A percentile compares a stretch with the other conserved stretches of the same genome.
These are phyloP conservation scores for Mesembryanthemum crystallinum DNA, from an alignment of 148 eudicot species.

Conservation along the genomic window DNA sequence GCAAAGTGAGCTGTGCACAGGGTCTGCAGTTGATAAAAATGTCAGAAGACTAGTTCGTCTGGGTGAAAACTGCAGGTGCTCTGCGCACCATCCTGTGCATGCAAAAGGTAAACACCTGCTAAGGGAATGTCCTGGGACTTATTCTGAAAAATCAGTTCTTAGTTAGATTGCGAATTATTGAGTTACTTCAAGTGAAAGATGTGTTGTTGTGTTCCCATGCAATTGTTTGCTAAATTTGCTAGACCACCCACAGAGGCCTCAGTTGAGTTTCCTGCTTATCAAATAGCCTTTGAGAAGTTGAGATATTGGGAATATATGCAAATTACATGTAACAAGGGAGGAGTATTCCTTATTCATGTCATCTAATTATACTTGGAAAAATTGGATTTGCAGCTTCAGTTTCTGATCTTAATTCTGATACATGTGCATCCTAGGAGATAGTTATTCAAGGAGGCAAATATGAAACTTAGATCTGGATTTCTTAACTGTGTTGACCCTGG, in stretches of 20 bases:
- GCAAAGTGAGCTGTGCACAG: constrained; percentile 18
- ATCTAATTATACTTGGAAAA: neutral
- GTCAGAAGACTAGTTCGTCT: constrained; percentile 2
- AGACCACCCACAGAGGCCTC: too few relatives aligned
- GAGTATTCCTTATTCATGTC: neutral
- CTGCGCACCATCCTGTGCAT: constrained; percentile 6
- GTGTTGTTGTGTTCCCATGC: neutral
- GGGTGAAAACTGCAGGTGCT: constrained; percentile 18
- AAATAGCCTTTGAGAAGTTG: neutral
- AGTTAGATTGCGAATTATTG: neutral
- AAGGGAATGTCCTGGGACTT: constrained; percentile 3
- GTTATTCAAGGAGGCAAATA: neutral
- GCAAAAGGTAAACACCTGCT: constrained; percentile 16
- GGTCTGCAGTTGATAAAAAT: constrained; percentile 13
- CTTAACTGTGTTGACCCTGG: neutral
- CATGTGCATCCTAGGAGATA: neutral
- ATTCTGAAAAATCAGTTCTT: neutral
- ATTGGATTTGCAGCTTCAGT: neutral
- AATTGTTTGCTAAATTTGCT: constrained; percentile 6
- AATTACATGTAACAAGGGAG: neutral
- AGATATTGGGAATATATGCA: neutral
- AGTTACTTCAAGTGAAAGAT: constrained; percentile 9
- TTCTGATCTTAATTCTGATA: constrained; percentile 6
- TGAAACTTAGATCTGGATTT: neutral
- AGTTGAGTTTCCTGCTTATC: neutral